Base-by-base conservation (phyloP, 768 basidiomycete genomes). In the Russula ochroleuca region DNA sequence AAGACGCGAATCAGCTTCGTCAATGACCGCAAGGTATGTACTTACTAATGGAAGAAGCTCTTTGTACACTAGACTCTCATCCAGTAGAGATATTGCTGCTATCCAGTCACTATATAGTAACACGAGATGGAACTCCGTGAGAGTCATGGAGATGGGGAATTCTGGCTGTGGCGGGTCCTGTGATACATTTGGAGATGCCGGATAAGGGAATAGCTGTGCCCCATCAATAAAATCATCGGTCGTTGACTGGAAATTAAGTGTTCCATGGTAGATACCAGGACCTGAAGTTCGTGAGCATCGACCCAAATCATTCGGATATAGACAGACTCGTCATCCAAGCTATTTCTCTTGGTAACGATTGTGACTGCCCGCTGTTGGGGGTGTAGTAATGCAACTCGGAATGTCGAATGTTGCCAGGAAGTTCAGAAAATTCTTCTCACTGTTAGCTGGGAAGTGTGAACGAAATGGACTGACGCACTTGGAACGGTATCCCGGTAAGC, bases 41-140 rank as follows among this genome's bases (percentile, higher is more conserved):
- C 85, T 73, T 69, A 94, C 94, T 69, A 97, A 74, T 38, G 92
- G 90, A 14, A 96, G 73, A 37, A 79, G 65, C 69, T 96, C 95
- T 72, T 98, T 92, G 71, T 92, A 95, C 5, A 88, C 85, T 28
- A 89, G 74, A 67, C 84, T 83, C 67, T 95, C 92, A 68, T 93
- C 86, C 54, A 98, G 77, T 62, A 83, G 83, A 61, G 89, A 92
- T 38, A 98, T 79, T 5, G 85, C 93, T 15, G 85, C 77, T 11
- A 98, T 79, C 49, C 87, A 80, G 70, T 95, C 88, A 47, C 78
- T 79, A 75, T 93, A 96, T 5, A 98, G 78, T 5, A 98, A 74
- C 21, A 99, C 75, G 71, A 94, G 92, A 72, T 99, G 97, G 72
- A 91, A 97, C 71, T 96, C 91, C 0, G 95, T 96, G 59, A 97